These are phyloP conservation scores for Tolypocladium paradoxum DNA, from an alignment of 2,329 filamentous ascomycete species.

Conservation along the genomic window DNA sequence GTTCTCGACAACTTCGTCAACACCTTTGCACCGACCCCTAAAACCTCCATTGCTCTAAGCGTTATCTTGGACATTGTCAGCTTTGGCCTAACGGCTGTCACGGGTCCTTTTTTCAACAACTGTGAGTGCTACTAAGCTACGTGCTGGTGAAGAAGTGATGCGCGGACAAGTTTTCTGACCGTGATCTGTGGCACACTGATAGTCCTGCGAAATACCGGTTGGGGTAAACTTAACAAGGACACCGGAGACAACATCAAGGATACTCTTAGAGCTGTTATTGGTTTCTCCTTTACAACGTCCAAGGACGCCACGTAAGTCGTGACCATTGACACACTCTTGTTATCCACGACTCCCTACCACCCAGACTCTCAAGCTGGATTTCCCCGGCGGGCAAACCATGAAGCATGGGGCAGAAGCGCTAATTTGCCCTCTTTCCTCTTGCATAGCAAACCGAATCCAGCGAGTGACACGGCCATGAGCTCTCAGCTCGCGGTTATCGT, in stretches of 20 bases:
- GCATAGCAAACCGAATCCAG: neutral
- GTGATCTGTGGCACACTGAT: too few relatives aligned
- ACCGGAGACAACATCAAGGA: neutral
- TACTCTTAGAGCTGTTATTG: neutral
- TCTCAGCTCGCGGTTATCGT: neutral
- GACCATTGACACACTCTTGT: too few relatives aligned
- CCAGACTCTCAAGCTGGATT: too few relatives aligned
- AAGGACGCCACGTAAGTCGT: neutral
- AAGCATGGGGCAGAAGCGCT: too few relatives aligned
- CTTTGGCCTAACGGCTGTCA: neutral
- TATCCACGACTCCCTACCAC: too few relatives aligned
- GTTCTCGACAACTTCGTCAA: neutral
- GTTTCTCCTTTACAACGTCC: neutral
- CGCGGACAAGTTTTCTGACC: too few relatives aligned
- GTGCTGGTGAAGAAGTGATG: too few relatives aligned
- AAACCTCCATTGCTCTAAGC: rapidly evolving
- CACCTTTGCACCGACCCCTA: neutral
- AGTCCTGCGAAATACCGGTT: neutral
- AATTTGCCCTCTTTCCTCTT: too few relatives aligned
- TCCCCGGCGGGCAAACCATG: too few relatives aligned
- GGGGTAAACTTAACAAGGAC: neutral
- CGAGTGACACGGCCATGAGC: neutral
- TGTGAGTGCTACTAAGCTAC: too few relatives aligned
- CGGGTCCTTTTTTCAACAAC: neutral
- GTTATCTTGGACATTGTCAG: neutral